Evolutionary conservation across 345 rosid genomes (phyloP), one percentile per base, ranked within the genome.

Genomic region (Eucalyptus curtisii): DNA sequence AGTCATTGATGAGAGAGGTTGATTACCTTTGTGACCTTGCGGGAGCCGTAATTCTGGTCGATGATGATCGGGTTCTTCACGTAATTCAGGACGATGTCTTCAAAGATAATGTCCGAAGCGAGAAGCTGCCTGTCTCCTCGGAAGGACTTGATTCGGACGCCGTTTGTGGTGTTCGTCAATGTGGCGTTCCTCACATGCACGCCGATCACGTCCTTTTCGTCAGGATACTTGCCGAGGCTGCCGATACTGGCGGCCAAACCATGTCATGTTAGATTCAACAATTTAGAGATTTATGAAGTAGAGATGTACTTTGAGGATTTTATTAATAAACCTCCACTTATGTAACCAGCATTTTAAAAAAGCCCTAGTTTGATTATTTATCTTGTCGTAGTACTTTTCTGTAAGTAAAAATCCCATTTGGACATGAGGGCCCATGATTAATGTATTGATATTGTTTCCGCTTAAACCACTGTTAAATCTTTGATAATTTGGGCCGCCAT

Each of bases 91-190:
- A 86, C 68, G 48, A 94, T 91, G 59, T 94, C 90, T 53, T 91
- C 84, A 57, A 90, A 94, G 27, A 52, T n/a, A 81, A 94, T 93
- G 82, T 59, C 14, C 3, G 90, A 64, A 11, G 93, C 95, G 55
- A 82, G 33, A 55, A 89, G 88, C n/a, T 86, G 59, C 12, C 66
- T 88, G 4, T 90, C 44, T 11, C 68, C 89, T 13, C 91, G 52
- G 86, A 52, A 90, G n/a, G 91, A 33, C 90, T 93, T 91, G 92
- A 94, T 93, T 87, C 94, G 89, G 85, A 84, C 90, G 30, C 94
- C 94, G 42, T 93, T 92, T 4, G 88, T 85, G 24, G 94, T 92
- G 48, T 89, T 90, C 13, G 31, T 53, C 47, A 94, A 52, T 20
- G 93, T 91, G 66, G 93, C 91, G 49, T 92, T 92, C 76, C 49